Base-by-base conservation (phyloP, 306 rosid species). In the Pterocarpus macrocarpus region DNA sequence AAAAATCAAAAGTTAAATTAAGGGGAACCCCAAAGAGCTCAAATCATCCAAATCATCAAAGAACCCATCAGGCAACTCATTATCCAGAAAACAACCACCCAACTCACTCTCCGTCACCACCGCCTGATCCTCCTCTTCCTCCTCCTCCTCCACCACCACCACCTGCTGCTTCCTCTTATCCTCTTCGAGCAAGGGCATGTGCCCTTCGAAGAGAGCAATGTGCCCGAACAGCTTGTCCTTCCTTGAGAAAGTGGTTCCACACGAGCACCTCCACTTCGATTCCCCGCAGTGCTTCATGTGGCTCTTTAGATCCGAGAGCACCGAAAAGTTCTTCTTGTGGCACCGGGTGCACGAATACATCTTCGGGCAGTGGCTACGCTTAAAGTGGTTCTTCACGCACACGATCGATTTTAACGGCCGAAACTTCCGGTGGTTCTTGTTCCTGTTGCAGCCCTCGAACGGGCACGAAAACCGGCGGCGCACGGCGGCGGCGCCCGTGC, bases 281-380 rank as follows among this genome's bases (percentile, higher is more conserved):
- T 89, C 94, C 0, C 93, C 97, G 47, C 98, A 94, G 38, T 88
- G 88, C 83, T 80, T 90, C 83, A 81, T 57, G 45, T 94, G 98
- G 84, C 92, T 94, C 89, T 82, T 92, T 89, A 94, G 66, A 64
- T 94, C 98, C 41, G 92, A 88, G 77, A 92, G 81, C 66, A 95
- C 95, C 0, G 98, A 89, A 70, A 92, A 95, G 39, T 80, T 88
- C 90, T 90, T 95, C 88, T 84, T 91, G 67, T 86, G 81, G 82
- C 98, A 95, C 0, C 94, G 89, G 28, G 89, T 79, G 49, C 97
- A 92, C 11, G 92, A 79, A 47, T 84, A 92, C 95, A 90, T 84
- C 87, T 92, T 95, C 2, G 98, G 98, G 33, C 98, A 95, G 68
- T 95, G 98, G 81, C 97, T 95, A 49, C 98, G 75, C 80, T 91